phyloP scores from a whole-genome alignment of 1,284 basidiomycete genomes.

The Volvariella surrecta region DNA sequence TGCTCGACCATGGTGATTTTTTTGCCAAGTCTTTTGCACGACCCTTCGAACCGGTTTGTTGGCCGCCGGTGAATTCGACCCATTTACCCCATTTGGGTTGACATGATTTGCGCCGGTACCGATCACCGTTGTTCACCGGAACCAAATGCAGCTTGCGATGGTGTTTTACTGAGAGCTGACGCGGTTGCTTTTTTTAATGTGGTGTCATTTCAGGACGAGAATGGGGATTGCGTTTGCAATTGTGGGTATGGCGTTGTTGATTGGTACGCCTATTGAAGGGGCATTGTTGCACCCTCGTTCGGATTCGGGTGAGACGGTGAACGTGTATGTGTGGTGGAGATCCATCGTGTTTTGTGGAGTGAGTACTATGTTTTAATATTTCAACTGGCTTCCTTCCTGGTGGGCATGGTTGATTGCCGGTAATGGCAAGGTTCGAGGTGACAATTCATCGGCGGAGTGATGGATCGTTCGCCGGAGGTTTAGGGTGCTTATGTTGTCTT shows the following conservation, averaged over 20 bases:
- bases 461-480: neutral
- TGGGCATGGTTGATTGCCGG: neutral
- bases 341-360: constrained; percentile 33
- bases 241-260: constrained; percentile 35
- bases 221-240: constrained; percentile 46
- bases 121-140: too few species aligned
- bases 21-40: too few species aligned
- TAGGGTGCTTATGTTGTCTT: neutral
- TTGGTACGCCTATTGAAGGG: constrained; percentile 41
- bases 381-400: neutral
- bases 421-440: neutral
- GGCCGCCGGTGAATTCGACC: too few species aligned
- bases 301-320: neutral
- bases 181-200: neutral
- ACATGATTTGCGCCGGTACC: too few species aligned
- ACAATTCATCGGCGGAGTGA: neutral
- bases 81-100: too few species aligned
- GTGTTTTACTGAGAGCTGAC: too few species aligned
- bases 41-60: too few species aligned
- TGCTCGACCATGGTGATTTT: too few species aligned
- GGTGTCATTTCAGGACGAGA: constrained; percentile 24
- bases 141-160: neutral
- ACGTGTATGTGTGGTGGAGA: constrained; percentile 23
- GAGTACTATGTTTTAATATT: constrained; percentile 11
- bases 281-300: constrained; percentile 24